Evolutionary conservation across 371 early-diverging fungal genomes (phyloP), one percentile per base, ranked within the genome.

Genomic region (Chytridium lagenaria): DNA sequence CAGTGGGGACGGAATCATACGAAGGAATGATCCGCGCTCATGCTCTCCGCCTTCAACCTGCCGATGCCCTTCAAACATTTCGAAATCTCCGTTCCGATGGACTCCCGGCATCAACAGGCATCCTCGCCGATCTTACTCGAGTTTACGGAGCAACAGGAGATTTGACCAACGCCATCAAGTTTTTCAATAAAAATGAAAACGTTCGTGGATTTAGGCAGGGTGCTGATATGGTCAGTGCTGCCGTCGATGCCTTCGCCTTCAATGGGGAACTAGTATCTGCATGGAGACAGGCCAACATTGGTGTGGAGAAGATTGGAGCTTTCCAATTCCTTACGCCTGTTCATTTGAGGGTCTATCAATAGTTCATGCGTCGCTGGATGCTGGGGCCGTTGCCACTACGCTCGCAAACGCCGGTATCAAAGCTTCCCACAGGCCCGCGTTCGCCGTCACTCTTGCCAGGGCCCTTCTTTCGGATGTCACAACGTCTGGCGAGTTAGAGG

Each of bases 51-150:
- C 30, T 55, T 16, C 55, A 55, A 23, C 23, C 55, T 23, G 55
- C 55, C 23, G 55, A 55, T 23, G 55, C 55, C 23, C 55, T 55
- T 55, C 55, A 55, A 28, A 28, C 7, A 7, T 55, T 15, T 26
- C 55, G 55, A 16, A 7, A n/a, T 16, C 7, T 7, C 23, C 16
- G 55, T 16, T 55, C 55, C 55, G 55, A 7, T 26, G 28, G 28
- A 55, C 55, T 55, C 7, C 55, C 55, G 23, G 55, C 55, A 5
- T 16, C 55, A n/a, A 7, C 55, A 55, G 55, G 16, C 55, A 55
- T 55, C 16, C 28, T 15, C 5, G 7, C 55, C 26, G 55, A 55
- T 23, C 26, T 55, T 10, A 55, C 26, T 28, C 16, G 16, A 10
- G 23, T 7, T 26, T 28, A 55, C 23, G 55, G 55, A 15, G 55